A percentile compares a stretch with the other conserved stretches of the same genome.
phyloP scores from a whole-genome alignment of 306 rosid genomes.

The Fragaria nilgerrensis region DNA sequence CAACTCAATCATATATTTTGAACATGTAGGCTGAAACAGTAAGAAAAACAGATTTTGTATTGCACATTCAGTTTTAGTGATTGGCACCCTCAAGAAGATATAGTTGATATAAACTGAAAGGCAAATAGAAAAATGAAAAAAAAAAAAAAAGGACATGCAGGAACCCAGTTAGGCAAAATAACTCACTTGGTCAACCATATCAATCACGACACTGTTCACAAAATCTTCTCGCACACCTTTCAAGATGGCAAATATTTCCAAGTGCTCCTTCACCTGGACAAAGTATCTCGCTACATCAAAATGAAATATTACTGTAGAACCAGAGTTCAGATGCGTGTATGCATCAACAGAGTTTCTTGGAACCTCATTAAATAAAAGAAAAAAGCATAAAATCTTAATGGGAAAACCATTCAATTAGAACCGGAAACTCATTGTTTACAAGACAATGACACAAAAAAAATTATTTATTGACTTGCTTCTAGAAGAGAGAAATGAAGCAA shows the following conservation, averaged over 20 bases:
- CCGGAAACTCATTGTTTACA: background rate
- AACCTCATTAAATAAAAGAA: background rate
- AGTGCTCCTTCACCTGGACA: constrained; percentile 86
- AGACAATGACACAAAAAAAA: background rate
- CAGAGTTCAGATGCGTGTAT: background rate
- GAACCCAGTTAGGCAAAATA: constrained; percentile 9
- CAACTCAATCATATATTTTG: background rate
- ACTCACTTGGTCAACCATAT: constrained; percentile 93
- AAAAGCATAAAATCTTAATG: background rate
- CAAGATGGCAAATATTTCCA: constrained; percentile 79
- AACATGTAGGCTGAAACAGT: background rate
- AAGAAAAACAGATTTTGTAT: background rate
- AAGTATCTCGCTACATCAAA: constrained; percentile 11
- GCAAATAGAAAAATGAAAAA: too few relatives aligned
- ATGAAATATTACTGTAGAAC: background rate
- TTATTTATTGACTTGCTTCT: background rate
- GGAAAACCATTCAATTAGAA: background rate
- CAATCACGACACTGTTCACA: constrained; percentile 51
- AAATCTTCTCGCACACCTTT: constrained; percentile 83
- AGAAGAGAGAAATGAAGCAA: background rate
- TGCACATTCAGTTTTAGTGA: background rate
- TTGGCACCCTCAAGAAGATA: background rate
- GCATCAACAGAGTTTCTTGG: background rate
- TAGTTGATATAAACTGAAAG: background rate
- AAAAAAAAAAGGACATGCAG: background rate